phyloP scores from a whole-genome alignment of 2,329 filamentous ascomycete species.

The Talaromyces verruculosus region DNA sequence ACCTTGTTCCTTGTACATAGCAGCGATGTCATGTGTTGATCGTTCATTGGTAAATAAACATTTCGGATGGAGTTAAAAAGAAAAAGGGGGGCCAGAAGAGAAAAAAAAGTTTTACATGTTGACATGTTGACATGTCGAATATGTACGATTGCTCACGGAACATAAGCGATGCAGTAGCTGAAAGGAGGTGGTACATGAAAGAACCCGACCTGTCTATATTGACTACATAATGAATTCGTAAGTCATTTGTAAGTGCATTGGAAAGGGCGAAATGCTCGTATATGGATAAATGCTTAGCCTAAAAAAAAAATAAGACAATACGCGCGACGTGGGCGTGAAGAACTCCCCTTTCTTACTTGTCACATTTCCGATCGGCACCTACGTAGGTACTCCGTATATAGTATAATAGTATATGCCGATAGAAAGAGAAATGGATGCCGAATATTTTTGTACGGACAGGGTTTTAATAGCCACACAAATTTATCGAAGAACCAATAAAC shows the following conservation, averaged over 20 bases:
- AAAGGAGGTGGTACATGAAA: constrained; percentile 8
- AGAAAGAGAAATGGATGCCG: not conserved
- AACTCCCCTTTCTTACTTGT: not conserved
- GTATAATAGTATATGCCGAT: not conserved
- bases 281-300: not conserved
- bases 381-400: not conserved
- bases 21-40: constrained; percentile 11
- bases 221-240: not conserved
- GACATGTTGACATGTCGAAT: not conserved
- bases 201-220: not conserved
- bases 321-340: not conserved
- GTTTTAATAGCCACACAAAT: not conserved
- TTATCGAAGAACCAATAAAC: not conserved
- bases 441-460: not conserved
- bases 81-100: not conserved
- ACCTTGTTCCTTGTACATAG: constrained; percentile 7
- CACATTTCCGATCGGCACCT: not conserved
- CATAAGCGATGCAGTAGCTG: not conserved
- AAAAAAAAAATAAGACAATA: not conserved
- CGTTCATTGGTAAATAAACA: constrained; percentile 2
- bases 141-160: not conserved
- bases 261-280: not conserved
- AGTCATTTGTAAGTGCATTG: not conserved
- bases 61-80: not conserved
- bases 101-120: not conserved